Evolutionary conservation across 2,329 filamentous ascomycete genomes (phyloP).

Genomic region (Cryoendolithus antarcticus): DNA sequence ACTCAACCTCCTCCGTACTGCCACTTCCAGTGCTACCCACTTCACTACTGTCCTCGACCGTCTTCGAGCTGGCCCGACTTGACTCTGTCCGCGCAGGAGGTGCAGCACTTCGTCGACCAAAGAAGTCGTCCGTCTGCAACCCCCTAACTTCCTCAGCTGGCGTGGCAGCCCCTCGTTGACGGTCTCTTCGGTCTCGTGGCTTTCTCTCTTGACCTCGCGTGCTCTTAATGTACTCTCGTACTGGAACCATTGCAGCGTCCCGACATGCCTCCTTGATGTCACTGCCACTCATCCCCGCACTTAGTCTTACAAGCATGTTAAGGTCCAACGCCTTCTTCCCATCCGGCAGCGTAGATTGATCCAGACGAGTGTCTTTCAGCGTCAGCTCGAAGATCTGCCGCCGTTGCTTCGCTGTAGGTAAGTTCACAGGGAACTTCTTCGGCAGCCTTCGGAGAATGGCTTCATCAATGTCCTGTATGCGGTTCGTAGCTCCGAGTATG

Average conservation of each 20-base stretch:
- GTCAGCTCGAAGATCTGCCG: slow-evolving; percentile 77
- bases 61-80: no score
- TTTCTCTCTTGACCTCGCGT: slow-evolving; percentile 51
- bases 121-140: slow-evolving; percentile 77
- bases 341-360: slow-evolving; percentile 39
- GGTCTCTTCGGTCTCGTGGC: no score
- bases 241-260: slow-evolving; percentile 89
- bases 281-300: slow-evolving; percentile 85
- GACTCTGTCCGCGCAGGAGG: background rate
- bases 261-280: slow-evolving; percentile 96
- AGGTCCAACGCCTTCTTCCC: slow-evolving; percentile 50
- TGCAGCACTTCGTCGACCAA: slow-evolving; percentile 36
- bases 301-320: slow-evolving; percentile 71
- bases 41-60: slow-evolving; percentile 5
- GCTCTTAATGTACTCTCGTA: slow-evolving; percentile 63
- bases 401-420: slow-evolving; percentile 70
- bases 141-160: slow-evolving; percentile 57
- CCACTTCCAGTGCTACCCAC: slow-evolving; percentile 12
- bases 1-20: slow-evolving; percentile 18
- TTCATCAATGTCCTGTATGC: slow-evolving; percentile 95
- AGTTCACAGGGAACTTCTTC: slow-evolving; percentile 86
- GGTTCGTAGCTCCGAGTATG: slow-evolving; percentile 88
- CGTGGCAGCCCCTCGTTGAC: no score
- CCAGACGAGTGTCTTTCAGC: slow-evolving; percentile 75
- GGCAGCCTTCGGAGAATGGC: slow-evolving; percentile 93